Percentiles rank a stretch among this genome's conserved stretches.
These are phyloP conservation scores for Penicillium sp. DNA, from an alignment of 2,329 filamentous ascomycete genomes.

Conservation along the genomic window DNA sequence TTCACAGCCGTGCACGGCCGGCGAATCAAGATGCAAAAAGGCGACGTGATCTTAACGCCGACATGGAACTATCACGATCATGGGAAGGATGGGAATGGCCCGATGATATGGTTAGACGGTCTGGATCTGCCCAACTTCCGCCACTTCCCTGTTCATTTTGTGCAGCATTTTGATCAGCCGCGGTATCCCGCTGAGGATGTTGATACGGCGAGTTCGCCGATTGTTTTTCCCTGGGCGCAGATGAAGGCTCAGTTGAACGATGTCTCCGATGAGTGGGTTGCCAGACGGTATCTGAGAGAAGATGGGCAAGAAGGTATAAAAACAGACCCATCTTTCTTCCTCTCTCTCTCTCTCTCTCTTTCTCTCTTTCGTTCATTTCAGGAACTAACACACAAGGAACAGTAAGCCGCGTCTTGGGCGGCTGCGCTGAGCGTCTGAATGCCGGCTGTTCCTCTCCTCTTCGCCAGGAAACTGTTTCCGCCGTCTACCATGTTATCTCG, in stretches of 20 bases:
- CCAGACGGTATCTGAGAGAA: constrained; percentile 39
- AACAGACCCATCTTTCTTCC: no score
- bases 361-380: no score
- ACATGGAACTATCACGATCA: constrained; percentile 67
- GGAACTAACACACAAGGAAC: no score
- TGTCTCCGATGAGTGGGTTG: constrained; percentile 32
- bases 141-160: constrained; percentile 59
- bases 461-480: constrained; percentile 57
- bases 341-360: no score
- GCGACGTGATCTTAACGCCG: constrained; percentile 63
- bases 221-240: constrained; percentile 56
- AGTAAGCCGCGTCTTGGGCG: constrained; percentile 56
- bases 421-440: constrained; percentile 51
- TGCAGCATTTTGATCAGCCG: constrained; percentile 54
- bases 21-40: constrained; percentile 56
- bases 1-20: constrained; percentile 63
- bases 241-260: constrained; percentile 53
- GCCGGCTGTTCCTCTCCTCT: constrained; percentile 42
- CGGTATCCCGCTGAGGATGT: constrained; percentile 57
- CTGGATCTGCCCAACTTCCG: constrained; percentile 59
- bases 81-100: constrained; percentile 60
- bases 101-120: constrained; percentile 64
- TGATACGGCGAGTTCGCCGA: constrained; percentile 43
- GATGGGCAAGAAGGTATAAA: constrained; percentile 41
- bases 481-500: constrained; percentile 59